A percentile compares a stretch with the other conserved stretches of the same genome.
Conservation (phyloP, 768 basidiomycete species). For the Holtermanniella nyarrowii region DNA sequence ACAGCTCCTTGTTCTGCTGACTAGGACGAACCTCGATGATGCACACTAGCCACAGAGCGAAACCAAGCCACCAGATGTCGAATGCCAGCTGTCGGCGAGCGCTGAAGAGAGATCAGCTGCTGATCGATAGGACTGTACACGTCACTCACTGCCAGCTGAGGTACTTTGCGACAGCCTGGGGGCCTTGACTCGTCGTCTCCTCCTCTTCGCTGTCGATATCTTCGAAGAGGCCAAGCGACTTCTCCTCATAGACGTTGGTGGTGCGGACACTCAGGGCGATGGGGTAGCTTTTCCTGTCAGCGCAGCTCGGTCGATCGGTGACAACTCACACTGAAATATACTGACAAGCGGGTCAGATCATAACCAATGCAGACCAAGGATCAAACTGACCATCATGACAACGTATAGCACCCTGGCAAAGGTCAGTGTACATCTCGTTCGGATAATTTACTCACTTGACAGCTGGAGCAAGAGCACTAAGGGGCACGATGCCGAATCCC, state of each 20-base stretch:
- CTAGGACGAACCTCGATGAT: constrained; percentile 64
- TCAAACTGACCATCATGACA: constrained; percentile 76
- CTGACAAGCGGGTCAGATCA: background rate
- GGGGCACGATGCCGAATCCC: constrained; percentile 67
- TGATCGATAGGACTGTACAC: background rate
- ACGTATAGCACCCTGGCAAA: constrained; percentile 63
- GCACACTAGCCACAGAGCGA: constrained; percentile 78
- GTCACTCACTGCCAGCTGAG: constrained; percentile 37
- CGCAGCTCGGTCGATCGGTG: background rate
- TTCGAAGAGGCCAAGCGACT: constrained; percentile 69
- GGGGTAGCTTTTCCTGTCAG: constrained; percentile 2
- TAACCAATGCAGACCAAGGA: constrained; percentile 7
- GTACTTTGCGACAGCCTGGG: constrained; percentile 38
- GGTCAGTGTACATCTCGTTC: too few species aligned
- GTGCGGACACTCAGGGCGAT: constrained; percentile 53
- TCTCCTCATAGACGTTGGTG: constrained; percentile 69
- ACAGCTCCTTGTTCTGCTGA: constrained; percentile 1
- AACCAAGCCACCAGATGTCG: constrained; percentile 91
- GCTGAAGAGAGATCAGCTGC: constrained; percentile 5
- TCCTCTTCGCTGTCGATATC: constrained; percentile 43
- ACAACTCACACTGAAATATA: constrained; percentile 6
- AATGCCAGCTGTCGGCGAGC: constrained; percentile 67
- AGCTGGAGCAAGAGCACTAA: constrained; percentile 71
- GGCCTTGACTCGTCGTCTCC: constrained; percentile 18
- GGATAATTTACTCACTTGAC: constrained; percentile 66